phyloP scores from a whole-genome alignment of 169 alveolate species.

The Toxoplasma gondii region DNA sequence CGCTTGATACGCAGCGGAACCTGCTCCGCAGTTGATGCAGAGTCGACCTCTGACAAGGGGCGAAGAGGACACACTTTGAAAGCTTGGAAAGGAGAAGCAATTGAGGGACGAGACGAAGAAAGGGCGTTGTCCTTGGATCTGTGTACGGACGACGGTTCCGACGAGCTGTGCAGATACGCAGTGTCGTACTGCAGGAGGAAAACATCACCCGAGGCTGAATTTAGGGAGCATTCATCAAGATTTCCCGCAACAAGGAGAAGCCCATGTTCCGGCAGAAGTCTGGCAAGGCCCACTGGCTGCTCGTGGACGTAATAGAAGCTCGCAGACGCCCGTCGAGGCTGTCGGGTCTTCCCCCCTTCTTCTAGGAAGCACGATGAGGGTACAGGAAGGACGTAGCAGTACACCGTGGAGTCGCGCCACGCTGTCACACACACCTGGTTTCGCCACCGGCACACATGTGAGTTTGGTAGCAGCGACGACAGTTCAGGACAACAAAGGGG shows the following conservation, averaged over 20 bases:
- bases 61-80: not conserved
- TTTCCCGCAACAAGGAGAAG: not conserved
- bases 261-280: not conserved
- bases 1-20: constrained; percentile 9
- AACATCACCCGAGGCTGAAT: not conserved
- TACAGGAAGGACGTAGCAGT: not conserved
- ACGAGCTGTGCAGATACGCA: not conserved
- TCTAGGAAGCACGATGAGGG: not conserved
- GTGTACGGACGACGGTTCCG: not conserved
- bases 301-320: not conserved
- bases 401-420: constrained; percentile 17
- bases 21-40: not conserved
- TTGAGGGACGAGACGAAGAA: not conserved
- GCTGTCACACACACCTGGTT: not conserved
- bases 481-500: not conserved
- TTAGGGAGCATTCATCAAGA: not conserved
- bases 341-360: not conserved
- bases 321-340: not conserved
- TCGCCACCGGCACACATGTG: not conserved
- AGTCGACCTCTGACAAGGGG: not conserved
- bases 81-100: not conserved
- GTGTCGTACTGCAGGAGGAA: constrained; percentile 13
- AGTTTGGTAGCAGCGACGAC: constrained; percentile 16
- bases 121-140: not conserved
- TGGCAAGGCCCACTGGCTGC: not conserved